Conservation (phyloP, 2,329 filamentous ascomycete species). For the Pseudonectria buxi region DNA sequence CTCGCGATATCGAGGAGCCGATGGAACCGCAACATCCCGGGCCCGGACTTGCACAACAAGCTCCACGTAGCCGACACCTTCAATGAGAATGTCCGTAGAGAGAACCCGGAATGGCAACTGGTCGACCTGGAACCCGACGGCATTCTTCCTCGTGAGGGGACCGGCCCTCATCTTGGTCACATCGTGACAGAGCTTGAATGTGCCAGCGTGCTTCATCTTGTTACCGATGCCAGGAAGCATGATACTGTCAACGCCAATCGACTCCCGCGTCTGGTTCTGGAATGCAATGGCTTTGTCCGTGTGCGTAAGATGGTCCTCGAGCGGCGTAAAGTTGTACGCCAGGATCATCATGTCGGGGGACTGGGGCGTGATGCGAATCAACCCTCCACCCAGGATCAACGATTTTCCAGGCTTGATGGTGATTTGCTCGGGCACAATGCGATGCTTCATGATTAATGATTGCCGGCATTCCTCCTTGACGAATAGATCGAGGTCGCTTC, state of each 20-base stretch:
- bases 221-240: slow-evolving; percentile 49
- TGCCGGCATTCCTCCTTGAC: slow-evolving; percentile 60
- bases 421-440: slow-evolving; percentile 66
- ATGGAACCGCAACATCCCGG: slow-evolving; percentile 29
- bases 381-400: slow-evolving; percentile 68
- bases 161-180: slow-evolving; percentile 76
- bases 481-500: slow-evolving; percentile 64
- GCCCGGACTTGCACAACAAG: slow-evolving; percentile 73
- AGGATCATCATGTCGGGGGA: slow-evolving; percentile 58
- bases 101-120: slow-evolving; percentile 73
- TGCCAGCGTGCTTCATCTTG: slow-evolving; percentile 63
- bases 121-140: slow-evolving; percentile 57
- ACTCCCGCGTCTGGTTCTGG: slow-evolving; percentile 55
- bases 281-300: slow-evolving; percentile 74
- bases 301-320: slow-evolving; percentile 68
- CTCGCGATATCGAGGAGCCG: slow-evolving; percentile 3
- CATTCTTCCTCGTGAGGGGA: slow-evolving; percentile 58
- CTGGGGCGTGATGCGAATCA: slow-evolving; percentile 79
- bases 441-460: slow-evolving; percentile 70
- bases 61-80: slow-evolving; percentile 92
- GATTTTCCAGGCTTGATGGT: slow-evolving; percentile 71
- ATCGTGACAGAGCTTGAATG: slow-evolving; percentile 69
- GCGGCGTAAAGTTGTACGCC: slow-evolving; percentile 78
- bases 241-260: slow-evolving; percentile 56
- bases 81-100: slow-evolving; percentile 77